Base-by-base conservation (phyloP, 495 filamentous ascomycete species). In the Daldinia loculata region DNA sequence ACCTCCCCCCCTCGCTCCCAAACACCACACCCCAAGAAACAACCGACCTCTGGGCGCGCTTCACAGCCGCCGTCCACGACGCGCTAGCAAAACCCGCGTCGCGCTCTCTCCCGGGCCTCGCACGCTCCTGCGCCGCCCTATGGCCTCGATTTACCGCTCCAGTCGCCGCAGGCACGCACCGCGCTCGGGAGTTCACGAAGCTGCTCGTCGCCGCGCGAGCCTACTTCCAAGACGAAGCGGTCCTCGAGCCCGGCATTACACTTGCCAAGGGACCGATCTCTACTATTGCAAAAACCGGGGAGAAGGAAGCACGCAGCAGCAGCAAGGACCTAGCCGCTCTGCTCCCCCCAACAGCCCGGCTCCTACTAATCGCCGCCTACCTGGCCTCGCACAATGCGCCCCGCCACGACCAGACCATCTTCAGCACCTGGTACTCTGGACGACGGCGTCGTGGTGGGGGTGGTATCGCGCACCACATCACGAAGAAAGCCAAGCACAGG, bases 301-400 rank as follows among this genome's bases (percentile, higher is more conserved):
- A 26, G 50, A 43, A 63, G 61, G 38, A 67, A 56, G 58, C 43
- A 30, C 34, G 59, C 30, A 29, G 29, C 52, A 63, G 70, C 39
- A 60, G 53, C 17, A 72, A 75, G 3, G 79, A 78, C 69, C 74
- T 81, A 1, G 78, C 84, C 1, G 30, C 75, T 69, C 84, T 86
- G 29, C 85, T 98, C 26, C 93, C 94, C 11, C 91, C 92, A 70
- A 93, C 92, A 74, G 90, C 95, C 22, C 90, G 92, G 51, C 83
- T 93, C 41, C 87, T 98, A 63, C 86, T 99, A 14, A 86, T 95
- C 39, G 91, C 94, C 55, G 89, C 94, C 22, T 99, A 97, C 80
- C 88, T 99, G 4, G 93, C 95, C 66, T 97, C 94, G 4, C 92
- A 94, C 81, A 98, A 92, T 75, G 89, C 92, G 0, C 84, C 93